Evolutionary conservation across 495 filamentous ascomycete genomes (phyloP), one percentile per base, ranked within the genome.

Genomic region (Lentithecium fluviatile): DNA sequence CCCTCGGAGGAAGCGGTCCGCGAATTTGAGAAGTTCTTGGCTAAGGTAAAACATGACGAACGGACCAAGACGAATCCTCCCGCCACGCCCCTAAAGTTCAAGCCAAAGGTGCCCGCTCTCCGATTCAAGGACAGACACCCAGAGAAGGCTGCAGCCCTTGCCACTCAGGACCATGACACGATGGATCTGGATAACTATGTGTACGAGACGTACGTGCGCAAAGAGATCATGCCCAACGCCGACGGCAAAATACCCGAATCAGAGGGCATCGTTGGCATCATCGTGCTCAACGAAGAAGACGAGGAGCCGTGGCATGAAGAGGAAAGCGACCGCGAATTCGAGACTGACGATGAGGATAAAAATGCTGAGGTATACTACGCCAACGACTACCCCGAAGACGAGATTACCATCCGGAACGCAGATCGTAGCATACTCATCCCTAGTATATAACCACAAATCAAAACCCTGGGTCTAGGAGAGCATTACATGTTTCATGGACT

Each of bases 181-280:
- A 68, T 70, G 58, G 66, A 75, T 26, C 62, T 70, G 7, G 74
- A 78, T 15, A 82, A 83, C 45, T 88, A 82, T 68, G 82, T 86
- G 47, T 83, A 84, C 69, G 85, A 88, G 63, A 83, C 79, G 8
- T 88, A 47, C 8, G 45, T 38, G 36, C 36, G 36, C 36, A 15
- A 38, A 38, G 36, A 38, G 15, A 15, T 15, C 36, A 38, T 38
- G 36, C 36, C 15, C 36, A 15, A 38, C 15, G 7, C 36, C 36
- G 36, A 38, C 36, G 36, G 36, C 36, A 38, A 38, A 15, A 38
- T 38, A 15, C 36, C 36, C 15, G 8, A 7, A 7, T 15, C 7
- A 38, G 36, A 38, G 36, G 7, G 36, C 7, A 38, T 15, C 15
- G 36, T 38, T 15, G 36, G 15, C 36, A 7, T 38, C 36, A 38